phyloP scores from a whole-genome alignment of 495 filamentous ascomycete species.

The Daldinia childiae region DNA sequence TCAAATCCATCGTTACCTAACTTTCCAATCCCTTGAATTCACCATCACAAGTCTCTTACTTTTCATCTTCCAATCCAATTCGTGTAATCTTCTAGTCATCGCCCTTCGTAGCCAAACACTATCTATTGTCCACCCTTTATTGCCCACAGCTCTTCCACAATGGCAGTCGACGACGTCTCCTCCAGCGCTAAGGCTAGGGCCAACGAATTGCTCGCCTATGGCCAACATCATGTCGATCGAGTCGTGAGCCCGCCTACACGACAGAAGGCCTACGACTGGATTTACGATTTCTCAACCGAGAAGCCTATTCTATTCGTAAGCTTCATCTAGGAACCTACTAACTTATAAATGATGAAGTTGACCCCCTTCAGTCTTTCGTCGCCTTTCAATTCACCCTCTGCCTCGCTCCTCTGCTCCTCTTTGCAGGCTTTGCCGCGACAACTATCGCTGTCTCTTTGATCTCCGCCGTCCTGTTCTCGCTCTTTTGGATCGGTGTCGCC shows the following conservation, averaged over 20 bases:
- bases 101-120: not conserved
- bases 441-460: constrained; percentile 64
- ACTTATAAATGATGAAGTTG: not conserved
- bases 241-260: constrained; percentile 47
- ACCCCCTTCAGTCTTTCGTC: constrained; percentile 58
- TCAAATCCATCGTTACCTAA: not conserved
- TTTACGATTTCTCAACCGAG: constrained; percentile 36
- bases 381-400: constrained; percentile 64
- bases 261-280: constrained; percentile 42
- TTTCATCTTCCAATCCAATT: not conserved
- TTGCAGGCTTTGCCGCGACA: constrained; percentile 65
- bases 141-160: not conserved
- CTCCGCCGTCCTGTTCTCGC: constrained; percentile 66
- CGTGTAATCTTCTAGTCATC: not conserved
- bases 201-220: constrained; percentile 44
- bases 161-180: constrained; percentile 25
- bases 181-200: constrained; percentile 32
- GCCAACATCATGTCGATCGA: constrained; percentile 49
- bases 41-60: not conserved
- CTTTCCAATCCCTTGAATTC: not conserved
- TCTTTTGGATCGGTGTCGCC: constrained; percentile 70
- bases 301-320: constrained; percentile 52
- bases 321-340: not conserved
- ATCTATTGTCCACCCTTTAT: not conserved
- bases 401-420: constrained; percentile 68